Percentiles rank a stretch among this genome's conserved stretches.
These are phyloP conservation scores for Pseudozyma pruni DNA, from an alignment of 1,284 basidiomycete species.

Conservation along the genomic window DNA sequence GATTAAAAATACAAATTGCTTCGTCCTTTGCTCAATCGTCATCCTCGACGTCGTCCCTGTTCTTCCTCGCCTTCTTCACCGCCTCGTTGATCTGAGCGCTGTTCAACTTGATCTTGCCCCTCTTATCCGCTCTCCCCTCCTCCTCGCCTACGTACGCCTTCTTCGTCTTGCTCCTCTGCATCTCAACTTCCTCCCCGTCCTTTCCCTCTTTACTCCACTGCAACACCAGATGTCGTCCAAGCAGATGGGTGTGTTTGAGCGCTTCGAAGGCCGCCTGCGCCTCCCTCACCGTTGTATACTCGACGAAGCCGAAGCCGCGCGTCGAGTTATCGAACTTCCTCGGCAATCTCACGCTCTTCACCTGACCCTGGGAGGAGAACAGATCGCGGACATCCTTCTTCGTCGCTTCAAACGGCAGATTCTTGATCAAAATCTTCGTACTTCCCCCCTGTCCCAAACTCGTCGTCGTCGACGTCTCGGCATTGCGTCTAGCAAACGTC, in stretches of 20 bases:
- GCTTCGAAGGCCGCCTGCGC: constrained; percentile 59
- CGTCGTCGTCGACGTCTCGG: constrained; percentile 72
- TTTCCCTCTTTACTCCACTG: constrained; percentile 79
- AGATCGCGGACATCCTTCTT: constrained; percentile 90
- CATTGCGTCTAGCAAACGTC: constrained; percentile 86
- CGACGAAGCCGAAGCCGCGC: constrained; percentile 94
- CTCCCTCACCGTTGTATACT: constrained; percentile 69
- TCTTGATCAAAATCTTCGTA: constrained; percentile 84
- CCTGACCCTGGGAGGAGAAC: constrained; percentile 80
- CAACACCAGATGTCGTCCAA: constrained; percentile 91
- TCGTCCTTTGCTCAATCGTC: constrained; percentile 11
- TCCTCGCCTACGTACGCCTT: constrained; percentile 12
- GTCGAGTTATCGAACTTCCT: constrained; percentile 76
- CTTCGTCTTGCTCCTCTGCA: constrained; percentile 51
- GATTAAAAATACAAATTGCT: background rate
- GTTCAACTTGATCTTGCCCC: constrained; percentile 48
- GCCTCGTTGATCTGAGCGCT: constrained; percentile 49
- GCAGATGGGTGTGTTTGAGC: constrained; percentile 90
- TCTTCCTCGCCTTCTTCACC: constrained; percentile 19
- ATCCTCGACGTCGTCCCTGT: constrained; percentile 33
- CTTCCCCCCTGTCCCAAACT: constrained; percentile 73
- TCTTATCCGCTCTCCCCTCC: constrained; percentile 7
- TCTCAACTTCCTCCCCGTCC: constrained; percentile 39
- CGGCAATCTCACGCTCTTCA: constrained; percentile 70
- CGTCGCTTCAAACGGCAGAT: constrained; percentile 93